Evolutionary conservation across 345 rosid species (phyloP).

Genomic region (Citrus maxima): DNA sequence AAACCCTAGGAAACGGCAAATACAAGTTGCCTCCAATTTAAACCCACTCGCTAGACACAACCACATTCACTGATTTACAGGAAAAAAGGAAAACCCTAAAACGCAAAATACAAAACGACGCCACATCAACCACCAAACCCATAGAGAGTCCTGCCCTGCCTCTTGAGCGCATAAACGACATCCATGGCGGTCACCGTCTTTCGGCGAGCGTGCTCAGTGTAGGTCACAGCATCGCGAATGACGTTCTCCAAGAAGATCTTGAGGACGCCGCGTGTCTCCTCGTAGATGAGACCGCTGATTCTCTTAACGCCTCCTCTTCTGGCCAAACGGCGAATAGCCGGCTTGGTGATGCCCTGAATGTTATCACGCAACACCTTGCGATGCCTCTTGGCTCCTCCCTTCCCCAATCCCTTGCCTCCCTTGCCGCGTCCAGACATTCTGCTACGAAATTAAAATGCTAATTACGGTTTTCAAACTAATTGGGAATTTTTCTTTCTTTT

Average conservation of each 20-base stretch:
- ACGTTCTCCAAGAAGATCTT: constrained; percentile 38
- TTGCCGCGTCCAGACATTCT: constrained; percentile 38
- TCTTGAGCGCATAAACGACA: constrained; percentile 34
- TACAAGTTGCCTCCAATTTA: neutral
- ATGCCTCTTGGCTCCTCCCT: constrained; percentile 44
- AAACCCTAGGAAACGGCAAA: neutral
- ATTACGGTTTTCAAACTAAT: neutral
- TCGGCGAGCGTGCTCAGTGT: constrained; percentile 36
- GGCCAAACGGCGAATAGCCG: constrained; percentile 29
- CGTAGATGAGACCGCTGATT: constrained; percentile 38
- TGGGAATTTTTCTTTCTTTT: neutral
- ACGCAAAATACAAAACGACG: neutral
- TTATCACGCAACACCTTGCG: constrained; percentile 35
- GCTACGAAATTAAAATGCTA: neutral
- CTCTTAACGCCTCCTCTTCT: constrained; percentile 36
- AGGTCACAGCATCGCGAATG: constrained; percentile 31
- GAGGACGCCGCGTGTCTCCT: constrained; percentile 36
- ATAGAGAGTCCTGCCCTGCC: constrained; percentile 37
- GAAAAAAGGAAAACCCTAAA: neutral
- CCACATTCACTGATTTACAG: neutral
- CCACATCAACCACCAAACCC: constrained; percentile 30
- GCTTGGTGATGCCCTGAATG: constrained; percentile 39
- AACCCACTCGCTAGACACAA: neutral
- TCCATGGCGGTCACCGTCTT: constrained; percentile 40
- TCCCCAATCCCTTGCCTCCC: constrained; percentile 40